These are phyloP conservation scores for Otatea glauca DNA, from an alignment of 176 grass and related monocot species.

Conservation along the genomic window DNA sequence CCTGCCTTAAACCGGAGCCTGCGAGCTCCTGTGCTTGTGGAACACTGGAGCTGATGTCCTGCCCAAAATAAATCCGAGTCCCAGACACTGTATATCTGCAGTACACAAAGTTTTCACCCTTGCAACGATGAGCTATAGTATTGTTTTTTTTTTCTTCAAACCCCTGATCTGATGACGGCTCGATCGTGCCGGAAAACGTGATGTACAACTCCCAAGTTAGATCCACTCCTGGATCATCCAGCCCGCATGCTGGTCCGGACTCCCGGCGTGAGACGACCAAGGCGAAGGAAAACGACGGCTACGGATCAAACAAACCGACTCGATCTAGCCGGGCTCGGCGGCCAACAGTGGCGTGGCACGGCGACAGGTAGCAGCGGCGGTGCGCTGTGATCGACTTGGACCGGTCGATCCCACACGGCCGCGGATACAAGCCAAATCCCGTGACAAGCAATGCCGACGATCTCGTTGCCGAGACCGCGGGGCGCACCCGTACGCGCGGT, in stretches of 20 bases:
- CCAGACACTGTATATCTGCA: neutral
- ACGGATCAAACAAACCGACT: neutral
- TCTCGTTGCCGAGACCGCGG: constrained; percentile 24
- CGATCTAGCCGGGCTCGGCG: neutral
- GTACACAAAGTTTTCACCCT: neutral
- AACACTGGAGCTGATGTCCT: neutral
- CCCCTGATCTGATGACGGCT: neutral
- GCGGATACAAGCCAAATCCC: neutral
- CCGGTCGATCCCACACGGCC: neutral
- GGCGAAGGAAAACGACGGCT: neutral
- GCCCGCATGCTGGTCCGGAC: neutral
- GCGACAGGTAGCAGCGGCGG: neutral
- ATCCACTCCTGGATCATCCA: neutral
- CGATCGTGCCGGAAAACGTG: neutral
- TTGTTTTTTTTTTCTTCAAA: neutral
- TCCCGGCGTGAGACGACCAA: neutral
- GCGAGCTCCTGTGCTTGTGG: neutral
- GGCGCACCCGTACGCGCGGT: constrained; percentile 46
- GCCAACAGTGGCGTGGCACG: neutral
- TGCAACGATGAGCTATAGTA: neutral
- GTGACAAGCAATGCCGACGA: constrained; percentile 39
- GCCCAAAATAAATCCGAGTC: neutral
- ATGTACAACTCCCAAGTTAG: neutral
- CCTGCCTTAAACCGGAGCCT: neutral
- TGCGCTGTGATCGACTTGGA: neutral